Conservation (phyloP, 768 basidiomycete species). For the Mycena vulgaris region DNA sequence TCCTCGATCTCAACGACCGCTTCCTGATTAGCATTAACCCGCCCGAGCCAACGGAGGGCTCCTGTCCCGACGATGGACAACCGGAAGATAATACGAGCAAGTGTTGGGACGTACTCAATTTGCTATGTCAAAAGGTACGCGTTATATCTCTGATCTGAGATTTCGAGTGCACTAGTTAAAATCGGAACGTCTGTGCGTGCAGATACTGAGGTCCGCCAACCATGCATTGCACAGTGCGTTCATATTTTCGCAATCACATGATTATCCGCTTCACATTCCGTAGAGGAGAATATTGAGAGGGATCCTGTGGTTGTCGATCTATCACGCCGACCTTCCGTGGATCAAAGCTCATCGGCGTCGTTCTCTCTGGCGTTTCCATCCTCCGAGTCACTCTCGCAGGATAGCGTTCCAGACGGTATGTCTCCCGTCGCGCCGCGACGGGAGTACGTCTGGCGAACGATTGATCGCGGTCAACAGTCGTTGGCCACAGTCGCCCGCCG, state of each 20-base stretch:
- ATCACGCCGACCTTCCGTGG: background rate
- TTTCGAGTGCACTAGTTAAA: background rate
- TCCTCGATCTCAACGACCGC: slow-evolving; percentile 15
- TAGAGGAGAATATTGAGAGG: background rate
- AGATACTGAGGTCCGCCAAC: slow-evolving; percentile 17
- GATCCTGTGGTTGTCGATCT: background rate
- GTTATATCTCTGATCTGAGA: too few species aligned
- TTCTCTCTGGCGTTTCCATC: background rate
- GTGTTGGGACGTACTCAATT: slow-evolving; percentile 14
- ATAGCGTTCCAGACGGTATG: background rate
- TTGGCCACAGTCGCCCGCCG: background rate
- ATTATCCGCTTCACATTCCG: background rate
- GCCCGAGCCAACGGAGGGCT: background rate
- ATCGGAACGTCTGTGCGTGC: background rate
- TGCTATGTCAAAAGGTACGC: slow-evolving; percentile 14
- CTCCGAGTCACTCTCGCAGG: background rate
- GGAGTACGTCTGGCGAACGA: background rate
- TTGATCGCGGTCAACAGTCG: background rate
- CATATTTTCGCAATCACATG: background rate
- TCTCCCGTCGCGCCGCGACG: background rate
- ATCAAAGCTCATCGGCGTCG: background rate
- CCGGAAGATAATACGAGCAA: background rate
- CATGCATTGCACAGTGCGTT: slow-evolving; percentile 7
- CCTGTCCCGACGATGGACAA: background rate
- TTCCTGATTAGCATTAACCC: slow-evolving; percentile 13